Percentiles rank a stretch among this genome's conserved stretches.
phyloP scores from a whole-genome alignment of 352 stramenopile genomes.

The Phytophthora uliginosa region DNA sequence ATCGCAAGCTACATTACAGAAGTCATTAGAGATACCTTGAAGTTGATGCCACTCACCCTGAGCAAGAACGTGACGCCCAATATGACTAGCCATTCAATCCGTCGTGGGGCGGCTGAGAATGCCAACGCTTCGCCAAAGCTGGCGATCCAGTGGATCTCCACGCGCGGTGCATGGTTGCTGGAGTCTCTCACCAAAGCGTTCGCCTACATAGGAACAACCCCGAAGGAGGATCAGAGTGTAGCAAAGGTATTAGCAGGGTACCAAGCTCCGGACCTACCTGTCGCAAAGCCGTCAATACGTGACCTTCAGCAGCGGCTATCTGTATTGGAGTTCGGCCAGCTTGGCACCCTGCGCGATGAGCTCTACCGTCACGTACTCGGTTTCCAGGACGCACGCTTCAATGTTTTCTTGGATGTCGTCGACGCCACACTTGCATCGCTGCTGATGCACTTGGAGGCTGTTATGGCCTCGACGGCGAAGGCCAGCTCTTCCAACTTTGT shows the following conservation, averaged over 20 bases:
- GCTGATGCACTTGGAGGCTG: conserved; percentile 19
- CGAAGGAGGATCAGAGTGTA: conserved; percentile 13
- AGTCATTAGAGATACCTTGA: not conserved
- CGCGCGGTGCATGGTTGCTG: not conserved
- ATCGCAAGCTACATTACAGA: conserved; percentile 10
- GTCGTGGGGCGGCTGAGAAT: not conserved
- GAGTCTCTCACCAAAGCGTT: not conserved
- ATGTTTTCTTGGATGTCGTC: conserved; percentile 6
- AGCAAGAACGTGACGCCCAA: not conserved
- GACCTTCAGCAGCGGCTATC: conserved; percentile 3
- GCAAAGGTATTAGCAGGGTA: conserved; percentile 28
- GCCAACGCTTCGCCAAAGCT: not conserved
- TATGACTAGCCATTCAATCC: conserved; percentile 4
- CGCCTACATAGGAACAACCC: not conserved
- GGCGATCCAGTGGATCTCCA: not conserved
- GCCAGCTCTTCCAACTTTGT: not conserved
- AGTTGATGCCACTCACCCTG: not conserved
- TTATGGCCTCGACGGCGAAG: not conserved
- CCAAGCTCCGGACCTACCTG: conserved; percentile 9
- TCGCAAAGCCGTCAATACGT: conserved; percentile 1
- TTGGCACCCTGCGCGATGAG: conserved; percentile 1
- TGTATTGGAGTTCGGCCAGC: not conserved
- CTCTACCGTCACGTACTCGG: conserved; percentile 8
- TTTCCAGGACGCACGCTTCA: conserved; percentile 4
- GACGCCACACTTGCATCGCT: conserved; percentile 14